Evolutionary conservation across 1,139 yeast genomes (phyloP), one percentile per base, ranked within the genome.

Genomic region (Pichia sp.): DNA sequence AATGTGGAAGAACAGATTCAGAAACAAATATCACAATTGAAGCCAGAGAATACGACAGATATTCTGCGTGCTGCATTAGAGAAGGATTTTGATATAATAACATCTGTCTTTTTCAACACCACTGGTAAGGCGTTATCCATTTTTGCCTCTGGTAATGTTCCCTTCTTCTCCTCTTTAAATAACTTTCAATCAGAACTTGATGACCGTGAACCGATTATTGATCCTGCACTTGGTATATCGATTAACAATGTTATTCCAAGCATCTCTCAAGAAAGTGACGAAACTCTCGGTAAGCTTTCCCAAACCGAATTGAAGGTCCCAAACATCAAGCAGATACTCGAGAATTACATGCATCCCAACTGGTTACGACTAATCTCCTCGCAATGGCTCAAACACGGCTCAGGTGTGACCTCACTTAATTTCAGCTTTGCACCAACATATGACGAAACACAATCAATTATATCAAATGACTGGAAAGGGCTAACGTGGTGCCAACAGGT

Each of bases 281-380:
- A 61, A 14, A 57, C 58, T 8, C 54, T 64, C 40, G 53, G 56
- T n/a, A 44, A 51, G 29, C 36, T 56, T 21, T 49, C 63, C 20
- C 63, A 72, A 37, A 68, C 78, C 16, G 37, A 40, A 16, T 31
- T 33, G 10, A 82, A 84, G 8, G 72, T 76, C 40, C 84, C 88
- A 4, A 72, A 79, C 2, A 56, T 69, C 21, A 71, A 84, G 1
- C 84, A 80, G 46, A 71, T 86, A 39, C 64, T 86, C 58, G 69
- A 73, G 34, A 75, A 73, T 39, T 83, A 84, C 53, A 69, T 81
- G 49, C 95, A 87, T 56, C 96, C 96, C 12, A 83, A 82, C 43
- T 83, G 94, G 84, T 80, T 80, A 47, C 77, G 86, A 8, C 64
- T 88, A 34, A 85, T 93, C 7, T 71, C 84, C 6, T 80, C 95